A percentile compares a stretch with the other conserved stretches of the same genome.
phyloP scores from a whole-genome alignment of 257 asterid species.

The Haberlea rhodopensis region DNA sequence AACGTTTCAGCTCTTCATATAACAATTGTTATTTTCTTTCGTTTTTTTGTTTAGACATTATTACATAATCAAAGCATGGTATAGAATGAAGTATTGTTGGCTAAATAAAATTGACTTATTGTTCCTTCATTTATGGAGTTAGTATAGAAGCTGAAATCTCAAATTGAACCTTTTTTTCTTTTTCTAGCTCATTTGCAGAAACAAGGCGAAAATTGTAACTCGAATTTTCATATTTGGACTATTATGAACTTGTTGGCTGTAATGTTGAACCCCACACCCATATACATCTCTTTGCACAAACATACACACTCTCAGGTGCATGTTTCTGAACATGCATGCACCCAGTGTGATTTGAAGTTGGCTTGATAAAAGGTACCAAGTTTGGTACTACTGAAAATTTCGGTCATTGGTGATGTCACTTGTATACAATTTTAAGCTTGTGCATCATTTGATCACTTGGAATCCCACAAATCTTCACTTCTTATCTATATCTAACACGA shows the following conservation, averaged over 20 bases:
- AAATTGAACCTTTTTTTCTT: not conserved
- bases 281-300: not conserved
- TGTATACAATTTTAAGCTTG: too few relatives aligned
- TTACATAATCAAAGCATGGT: not conserved
- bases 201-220: not conserved
- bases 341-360: not conserved
- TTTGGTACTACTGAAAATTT: too few relatives aligned
- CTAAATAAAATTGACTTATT: not conserved
- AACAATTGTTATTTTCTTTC: not conserved
- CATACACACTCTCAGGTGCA: not conserved
- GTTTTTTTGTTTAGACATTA: not conserved
- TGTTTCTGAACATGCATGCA: too few relatives aligned
- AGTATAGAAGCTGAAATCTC: not conserved
- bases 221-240: not conserved
- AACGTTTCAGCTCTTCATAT: not conserved
- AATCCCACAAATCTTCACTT: too few relatives aligned
- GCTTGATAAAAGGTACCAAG: too few relatives aligned
- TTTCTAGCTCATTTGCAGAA: not conserved
- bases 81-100: not conserved
- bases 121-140: not conserved
- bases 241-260: not conserved
- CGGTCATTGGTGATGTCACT: too few relatives aligned
- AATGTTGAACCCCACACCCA: not conserved
- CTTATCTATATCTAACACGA: too few relatives aligned
- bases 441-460: too few relatives aligned